phyloP scores from a whole-genome alignment of 345 rosid species.

The Kernera saxatilis region DNA sequence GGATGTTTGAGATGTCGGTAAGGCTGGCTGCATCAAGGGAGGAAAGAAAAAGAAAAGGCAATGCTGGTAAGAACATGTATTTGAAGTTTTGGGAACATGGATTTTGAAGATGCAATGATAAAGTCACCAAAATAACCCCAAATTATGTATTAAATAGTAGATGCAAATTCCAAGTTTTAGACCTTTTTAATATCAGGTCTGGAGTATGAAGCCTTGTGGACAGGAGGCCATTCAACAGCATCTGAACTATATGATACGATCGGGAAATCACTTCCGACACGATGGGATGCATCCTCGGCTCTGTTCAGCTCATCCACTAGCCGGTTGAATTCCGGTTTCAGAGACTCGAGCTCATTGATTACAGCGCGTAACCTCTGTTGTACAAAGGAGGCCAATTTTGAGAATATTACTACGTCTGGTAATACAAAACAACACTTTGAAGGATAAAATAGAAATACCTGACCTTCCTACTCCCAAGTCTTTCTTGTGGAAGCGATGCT shows the following conservation, averaged over 20 bases:
- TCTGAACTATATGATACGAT: slow-evolving; percentile 31
- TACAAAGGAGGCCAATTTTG: background rate
- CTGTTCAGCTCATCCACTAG: slow-evolving; percentile 48
- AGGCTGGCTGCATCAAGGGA: slow-evolving; percentile 42
- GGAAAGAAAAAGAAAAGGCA: background rate
- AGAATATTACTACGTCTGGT: background rate
- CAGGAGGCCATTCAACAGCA: slow-evolving; percentile 43
- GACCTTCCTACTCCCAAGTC: slow-evolving; percentile 63
- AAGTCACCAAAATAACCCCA: background rate
- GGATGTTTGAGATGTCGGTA: slow-evolving; percentile 42
- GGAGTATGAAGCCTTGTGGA: slow-evolving; percentile 31
- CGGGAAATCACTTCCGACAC: slow-evolving; percentile 34
- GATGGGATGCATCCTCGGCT: slow-evolving; percentile 25
- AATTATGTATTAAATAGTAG: background rate
- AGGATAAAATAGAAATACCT: slow-evolving; percentile 23
- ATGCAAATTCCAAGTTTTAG: background rate
- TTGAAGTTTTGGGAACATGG: background rate
- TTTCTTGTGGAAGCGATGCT: slow-evolving; percentile 48
- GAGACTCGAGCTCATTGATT: slow-evolving; percentile 68
- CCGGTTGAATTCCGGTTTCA: slow-evolving; percentile 65
- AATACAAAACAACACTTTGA: slow-evolving; percentile 2
- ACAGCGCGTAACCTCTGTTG: slow-evolving; percentile 65
- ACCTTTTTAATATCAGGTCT: slow-evolving; percentile 42
- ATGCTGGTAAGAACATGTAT: slow-evolving; percentile 1
- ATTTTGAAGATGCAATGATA: background rate